Base-by-base conservation (phyloP, 2,329 filamentous ascomycete species). In the Zymoseptoria ardabiliae region DNA sequence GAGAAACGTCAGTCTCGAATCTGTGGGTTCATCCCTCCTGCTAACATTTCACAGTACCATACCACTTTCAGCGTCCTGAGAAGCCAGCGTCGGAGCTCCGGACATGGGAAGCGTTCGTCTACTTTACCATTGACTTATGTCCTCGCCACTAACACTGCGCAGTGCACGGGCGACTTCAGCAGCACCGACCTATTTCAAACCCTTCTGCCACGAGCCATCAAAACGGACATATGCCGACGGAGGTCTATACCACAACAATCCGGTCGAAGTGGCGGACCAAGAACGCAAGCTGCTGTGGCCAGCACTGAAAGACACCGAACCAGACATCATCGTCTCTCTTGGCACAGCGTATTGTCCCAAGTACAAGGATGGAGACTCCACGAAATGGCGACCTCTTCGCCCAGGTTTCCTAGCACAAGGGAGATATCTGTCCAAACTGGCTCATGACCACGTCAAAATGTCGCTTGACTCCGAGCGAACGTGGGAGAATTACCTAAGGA, bases 141-240 rank as follows among this genome's bases (percentile, higher is more conserved):
- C 22, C 3, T 23, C 22, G 22, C 22, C 22, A 23, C 22, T 23
- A 23, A 23, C 22, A 23, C 22, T 23, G 22, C 22, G 22, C 22
- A 23, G 22, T 23, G 22, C 22, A 23, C 22, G 22, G 3, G 79
- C 79, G 6, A 80, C 79, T 1, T 76, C 75, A 2, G 79, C 79
- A 7, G 76, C 78, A 3, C 78, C 79, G 2, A 74, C 71, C 1
- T 79, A 76, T 62, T 81, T 82, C 69, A 79, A 79, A 61, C 74
- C 77, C 13, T 79, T 79, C 67, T 68, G 72, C 23, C 77, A 81
- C 55, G 70, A 73, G 2, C 68, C 70, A 0, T 76, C 78, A 0
- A 75, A 77, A 59, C 73, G 75, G 4, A 75, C 51, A 7, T 58
- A 53, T 41, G 35, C 50, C 19, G 69, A 71, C 57, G 66, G 70